phyloP scores from a whole-genome alignment of 108 stramenopile species.

The Nannochloropsis oceanica region DNA sequence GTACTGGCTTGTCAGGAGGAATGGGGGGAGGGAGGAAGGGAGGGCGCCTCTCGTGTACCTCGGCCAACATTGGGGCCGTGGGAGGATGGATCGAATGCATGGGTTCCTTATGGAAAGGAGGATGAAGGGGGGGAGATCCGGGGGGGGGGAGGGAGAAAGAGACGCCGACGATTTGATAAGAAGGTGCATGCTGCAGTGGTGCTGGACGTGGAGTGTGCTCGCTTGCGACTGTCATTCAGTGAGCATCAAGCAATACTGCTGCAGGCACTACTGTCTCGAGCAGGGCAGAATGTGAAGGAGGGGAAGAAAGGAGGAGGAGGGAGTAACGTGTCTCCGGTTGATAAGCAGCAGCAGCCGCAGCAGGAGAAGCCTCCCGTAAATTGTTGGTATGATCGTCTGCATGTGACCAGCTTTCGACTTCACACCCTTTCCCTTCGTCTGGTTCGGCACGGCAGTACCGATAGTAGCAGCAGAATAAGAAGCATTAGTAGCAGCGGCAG shows the following conservation, averaged over 20 bases:
- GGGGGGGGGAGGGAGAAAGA: not conserved
- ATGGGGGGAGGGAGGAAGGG: not conserved
- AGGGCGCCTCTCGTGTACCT: not conserved
- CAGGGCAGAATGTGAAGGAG: not conserved
- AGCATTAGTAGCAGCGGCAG: no score
- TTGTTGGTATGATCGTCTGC: not conserved
- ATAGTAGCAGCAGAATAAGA: no score
- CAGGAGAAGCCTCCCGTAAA: not conserved
- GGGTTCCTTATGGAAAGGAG: not conserved
- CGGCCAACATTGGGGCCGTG: not conserved
- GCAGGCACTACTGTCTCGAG: not conserved
- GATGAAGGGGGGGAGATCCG: not conserved
- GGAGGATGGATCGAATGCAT: not conserved
- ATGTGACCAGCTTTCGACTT: not conserved
- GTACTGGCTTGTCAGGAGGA: not conserved
- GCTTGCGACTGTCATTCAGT: not conserved
- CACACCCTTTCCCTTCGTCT: not conserved
- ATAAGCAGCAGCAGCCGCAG: not conserved
- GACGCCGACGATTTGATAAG: not conserved
- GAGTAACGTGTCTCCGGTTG: not conserved
- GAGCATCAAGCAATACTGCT: not conserved
- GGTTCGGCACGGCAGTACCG: not conserved
- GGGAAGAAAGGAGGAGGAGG: not conserved
- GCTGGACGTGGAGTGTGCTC: not conserved
- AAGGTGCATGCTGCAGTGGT: not conserved